Percentiles rank a stretch among this genome's conserved stretches.
These are phyloP conservation scores for Aureobasidium mangrovei DNA, from an alignment of 2,329 filamentous ascomycete genomes.

Conservation along the genomic window DNA sequence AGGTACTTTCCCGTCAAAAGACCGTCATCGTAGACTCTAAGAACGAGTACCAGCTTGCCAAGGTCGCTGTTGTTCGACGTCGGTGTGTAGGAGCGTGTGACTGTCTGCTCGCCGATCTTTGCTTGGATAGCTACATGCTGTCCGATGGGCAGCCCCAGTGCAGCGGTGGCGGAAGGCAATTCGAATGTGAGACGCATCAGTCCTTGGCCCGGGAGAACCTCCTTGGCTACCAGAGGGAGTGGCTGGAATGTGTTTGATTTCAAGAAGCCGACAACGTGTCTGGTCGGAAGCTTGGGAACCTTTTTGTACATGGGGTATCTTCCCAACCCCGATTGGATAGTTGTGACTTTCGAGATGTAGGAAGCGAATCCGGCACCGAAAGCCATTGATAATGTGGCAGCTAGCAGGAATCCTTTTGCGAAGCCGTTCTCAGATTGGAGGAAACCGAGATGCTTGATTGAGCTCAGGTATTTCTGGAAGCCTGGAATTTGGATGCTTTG, in stretches of 20 bases:
- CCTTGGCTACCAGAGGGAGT: constrained; percentile 33
- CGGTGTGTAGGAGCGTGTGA: constrained; percentile 20
- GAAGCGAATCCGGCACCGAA: constrained; percentile 15
- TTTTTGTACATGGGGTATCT: constrained; percentile 1
- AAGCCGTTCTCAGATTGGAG: constrained; percentile 21
- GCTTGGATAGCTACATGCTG: constrained; percentile 28
- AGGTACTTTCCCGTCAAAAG: constrained; percentile 41
- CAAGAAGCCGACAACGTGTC: constrained; percentile 35
- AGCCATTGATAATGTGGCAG: constrained; percentile 19
- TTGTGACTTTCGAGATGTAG: constrained; percentile 17
- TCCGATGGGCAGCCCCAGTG: constrained; percentile 23
- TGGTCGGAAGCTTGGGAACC: constrained; percentile 18
- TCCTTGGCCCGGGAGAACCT: constrained; percentile 19
- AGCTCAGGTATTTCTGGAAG: not conserved
- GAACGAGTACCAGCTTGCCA: constrained; percentile 43
- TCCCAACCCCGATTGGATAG: constrained; percentile 12
- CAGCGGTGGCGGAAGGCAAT: constrained; percentile 19
- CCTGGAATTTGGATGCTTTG: not conserved
- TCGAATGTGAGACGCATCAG: constrained; percentile 23
- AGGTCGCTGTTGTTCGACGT: constrained; percentile 27
- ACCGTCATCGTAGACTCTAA: constrained; percentile 46
- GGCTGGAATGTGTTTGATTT: constrained; percentile 40
- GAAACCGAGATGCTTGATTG: not conserved
- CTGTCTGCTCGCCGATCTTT: constrained; percentile 17
- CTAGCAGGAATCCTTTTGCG: constrained; percentile 32